Evolutionary conservation across 345 rosid genomes (phyloP), one percentile per base, ranked within the genome.

Genomic region (Lumnitzera racemosa): DNA sequence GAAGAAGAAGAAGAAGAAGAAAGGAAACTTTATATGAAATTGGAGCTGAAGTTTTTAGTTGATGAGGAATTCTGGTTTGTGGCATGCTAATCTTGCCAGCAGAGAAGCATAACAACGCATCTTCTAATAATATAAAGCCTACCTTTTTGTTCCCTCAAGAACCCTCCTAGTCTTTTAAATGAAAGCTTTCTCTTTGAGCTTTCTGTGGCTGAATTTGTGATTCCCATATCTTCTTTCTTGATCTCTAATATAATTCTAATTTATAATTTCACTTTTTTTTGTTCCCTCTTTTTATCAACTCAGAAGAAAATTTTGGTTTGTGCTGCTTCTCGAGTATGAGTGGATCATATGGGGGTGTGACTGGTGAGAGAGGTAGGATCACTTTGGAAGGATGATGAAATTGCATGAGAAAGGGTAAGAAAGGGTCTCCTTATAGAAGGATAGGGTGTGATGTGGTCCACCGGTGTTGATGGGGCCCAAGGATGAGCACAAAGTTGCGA

Each of bases 91-190:
- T 83, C 81, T 52, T 73, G 76, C 83, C 81, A 80, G 62, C 85
- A 83, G 47, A 83, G 62, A 67, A 83, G 85, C 80, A 74, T 78
- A 14, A 76, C 70, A 48, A 83, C 63, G 58, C 89, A 83, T 65
- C 83, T 80, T 65, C 78, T 68, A 13, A 83, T 78, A 36, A 83
- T 78, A 64, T 78, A 83, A 16, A 83, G 73, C 72, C 81, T 74
- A 59, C 85, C 81, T 66, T 75, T 76, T 54, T 72, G 73, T 62
- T 80, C 77, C 67, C 66, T 76, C 41, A 80, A 48, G 46, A 78
- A 80, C 59, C 72, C 70, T 62, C 78, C 74, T 24, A 71, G 24
- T 50, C 76, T 76, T 71, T 75, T 80, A 55, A 65, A 69, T 14
- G 83, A 72, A 47, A 67, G 61, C 69, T 70, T 72, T 57, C 65